Evolutionary conservation across 106 monocot species (phyloP), one percentile per base, ranked within the genome.

Genomic region (Dactylorhiza incarnata): DNA sequence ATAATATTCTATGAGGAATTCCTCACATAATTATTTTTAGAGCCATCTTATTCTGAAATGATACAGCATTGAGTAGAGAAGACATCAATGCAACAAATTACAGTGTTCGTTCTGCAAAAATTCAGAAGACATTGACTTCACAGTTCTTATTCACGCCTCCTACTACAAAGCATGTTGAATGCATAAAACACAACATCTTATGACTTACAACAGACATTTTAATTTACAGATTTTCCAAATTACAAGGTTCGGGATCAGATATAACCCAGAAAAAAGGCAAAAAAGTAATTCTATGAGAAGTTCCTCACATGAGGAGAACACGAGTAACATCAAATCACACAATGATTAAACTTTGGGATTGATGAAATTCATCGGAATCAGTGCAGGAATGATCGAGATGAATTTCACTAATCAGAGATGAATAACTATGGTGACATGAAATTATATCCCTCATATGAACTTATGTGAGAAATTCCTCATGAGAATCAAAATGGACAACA

Each of bases 141-240:
- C 29, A 66, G 66, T 66, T 66, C 29, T 66, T 66, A 66, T 37
- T 29, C 13, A 66, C 24, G 37, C 66, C 37, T 66, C 17, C 66
- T 12, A 5, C 12, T 66, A 66, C 29, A 66, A 66, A 66, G 29
- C 26, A 12, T 24, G 24, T 11, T 66, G 37, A 66, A 66, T 12
- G 14, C 66, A 66, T 26, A 37, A 6, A 66, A 37, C 24, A 9
- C 11, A 9, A 11, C 19, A 59, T 22, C 58, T 59, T 59, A 13
- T 59, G 22, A 22, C 58, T 20, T 59, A 22, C 19, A 59, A 59
- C n/a, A 59, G 12, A 20, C 19, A 20, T 8, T 59, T 20, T 59
- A 59, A 59, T 59, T 59, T 59, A 59, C 58, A 59, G 22, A 59
- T 20, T 8, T 59, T 66, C 23, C 13, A 66, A 13, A 66, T 66